A percentile compares a stretch with the other conserved stretches of the same genome.
Evolutionary conservation across 2,329 filamentous ascomycete species (phyloP).

Genomic region (Hypoxylon sp.): DNA sequence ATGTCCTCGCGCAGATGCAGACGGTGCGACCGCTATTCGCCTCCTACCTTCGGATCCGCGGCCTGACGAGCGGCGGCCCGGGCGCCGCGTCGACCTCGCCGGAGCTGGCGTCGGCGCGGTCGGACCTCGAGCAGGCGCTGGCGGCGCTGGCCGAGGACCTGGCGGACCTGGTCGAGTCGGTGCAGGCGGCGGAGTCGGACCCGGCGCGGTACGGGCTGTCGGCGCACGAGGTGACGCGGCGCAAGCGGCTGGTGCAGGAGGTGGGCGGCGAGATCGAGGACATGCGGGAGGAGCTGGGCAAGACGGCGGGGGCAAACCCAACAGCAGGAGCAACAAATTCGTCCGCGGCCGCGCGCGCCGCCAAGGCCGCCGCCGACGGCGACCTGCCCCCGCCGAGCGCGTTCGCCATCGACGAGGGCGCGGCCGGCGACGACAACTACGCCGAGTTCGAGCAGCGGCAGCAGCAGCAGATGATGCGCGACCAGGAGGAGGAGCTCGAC

Average conservation of each 20-base stretch:
- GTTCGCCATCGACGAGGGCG: conserved; percentile 65
- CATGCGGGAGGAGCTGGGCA: conserved; percentile 83
- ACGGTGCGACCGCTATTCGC: conserved; percentile 86
- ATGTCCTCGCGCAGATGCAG: conserved; percentile 84
- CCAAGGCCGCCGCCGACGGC: conserved; percentile 43
- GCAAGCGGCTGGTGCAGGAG: conserved; percentile 84
- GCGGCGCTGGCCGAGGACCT: conserved; percentile 81
- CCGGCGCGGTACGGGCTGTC: conserved; percentile 89
- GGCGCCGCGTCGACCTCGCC: conserved; percentile 76
- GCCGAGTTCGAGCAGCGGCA: conserved; percentile 89
- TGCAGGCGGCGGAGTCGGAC: conserved; percentile 85
- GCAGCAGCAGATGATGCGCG: conserved; percentile 89
- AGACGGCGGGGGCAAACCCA: conserved; percentile 52
- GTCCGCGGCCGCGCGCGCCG: conserved; percentile 45
- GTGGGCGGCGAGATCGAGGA: conserved; percentile 87
- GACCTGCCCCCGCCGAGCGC: conserved; percentile 63
- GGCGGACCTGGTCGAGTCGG: conserved; percentile 84
- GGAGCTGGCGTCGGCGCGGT: conserved; percentile 81
- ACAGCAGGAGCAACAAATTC: conserved; percentile 16
- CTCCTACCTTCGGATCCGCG: conserved; percentile 95
- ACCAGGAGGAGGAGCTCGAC: conserved; percentile 93
- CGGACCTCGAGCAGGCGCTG: conserved; percentile 72
- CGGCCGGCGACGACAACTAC: conserved; percentile 65
- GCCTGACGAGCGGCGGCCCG: conserved; percentile 66
- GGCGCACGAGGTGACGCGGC: conserved; percentile 79